These are phyloP conservation scores for Excoecaria agallocha DNA, from an alignment of 345 rosid species.

Conservation along the genomic window DNA sequence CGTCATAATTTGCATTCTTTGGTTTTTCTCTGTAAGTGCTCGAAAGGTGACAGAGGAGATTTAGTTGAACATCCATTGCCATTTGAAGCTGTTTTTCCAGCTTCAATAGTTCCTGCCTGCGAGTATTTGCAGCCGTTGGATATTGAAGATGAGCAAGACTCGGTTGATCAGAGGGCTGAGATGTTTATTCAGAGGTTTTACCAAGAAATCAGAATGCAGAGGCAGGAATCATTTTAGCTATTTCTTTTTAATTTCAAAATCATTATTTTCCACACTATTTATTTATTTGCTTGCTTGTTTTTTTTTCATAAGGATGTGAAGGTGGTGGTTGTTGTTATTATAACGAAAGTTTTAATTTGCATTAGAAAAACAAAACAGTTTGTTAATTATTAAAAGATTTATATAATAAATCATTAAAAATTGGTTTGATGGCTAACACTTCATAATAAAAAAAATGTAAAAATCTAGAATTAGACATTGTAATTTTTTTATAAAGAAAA, in stretches of 20 bases:
- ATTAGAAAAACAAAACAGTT: too few relatives aligned
- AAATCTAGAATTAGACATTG: too few relatives aligned
- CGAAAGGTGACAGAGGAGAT: conserved; percentile 28
- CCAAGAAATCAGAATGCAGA: conserved; percentile 63
- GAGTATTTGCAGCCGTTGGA: conserved; percentile 15
- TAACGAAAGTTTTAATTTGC: too few relatives aligned
- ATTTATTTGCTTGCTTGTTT: neutral
- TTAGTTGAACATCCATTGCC: conserved; percentile 21
- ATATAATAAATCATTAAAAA: too few relatives aligned
- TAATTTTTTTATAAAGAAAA: too few relatives aligned
- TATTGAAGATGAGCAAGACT: conserved; percentile 29
- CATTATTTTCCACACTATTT: neutral
- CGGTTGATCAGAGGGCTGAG: conserved; percentile 72
- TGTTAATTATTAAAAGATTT: too few relatives aligned
- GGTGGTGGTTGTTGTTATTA: neutral
- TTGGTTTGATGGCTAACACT: too few relatives aligned
- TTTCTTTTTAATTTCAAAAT: neutral
- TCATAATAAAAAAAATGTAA: too few relatives aligned
- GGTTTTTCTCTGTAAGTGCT: conserved; percentile 42
- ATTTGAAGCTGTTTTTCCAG: conserved; percentile 27
- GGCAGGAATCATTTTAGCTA: conserved; percentile 33
- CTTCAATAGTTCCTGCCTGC: neutral
- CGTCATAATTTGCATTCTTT: conserved; percentile 13
- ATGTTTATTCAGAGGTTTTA: conserved; percentile 64
- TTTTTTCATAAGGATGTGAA: neutral